phyloP scores from a whole-genome alignment of 1,284 basidiomycete genomes.

The Malassezia equina region DNA sequence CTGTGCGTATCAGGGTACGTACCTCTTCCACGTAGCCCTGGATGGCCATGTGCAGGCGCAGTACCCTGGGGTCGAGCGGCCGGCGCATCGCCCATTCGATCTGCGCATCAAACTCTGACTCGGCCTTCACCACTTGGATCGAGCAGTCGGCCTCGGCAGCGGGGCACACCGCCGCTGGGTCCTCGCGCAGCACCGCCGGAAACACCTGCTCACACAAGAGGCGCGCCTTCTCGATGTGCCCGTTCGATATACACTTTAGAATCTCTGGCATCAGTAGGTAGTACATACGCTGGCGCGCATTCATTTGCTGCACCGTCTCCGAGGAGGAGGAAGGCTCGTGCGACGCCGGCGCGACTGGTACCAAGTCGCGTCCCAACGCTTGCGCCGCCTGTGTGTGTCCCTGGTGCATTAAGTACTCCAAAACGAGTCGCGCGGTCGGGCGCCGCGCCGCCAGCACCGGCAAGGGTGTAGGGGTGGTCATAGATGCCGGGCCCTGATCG shows the following conservation, averaged over 20 bases:
- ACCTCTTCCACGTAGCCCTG: conserved; percentile 68
- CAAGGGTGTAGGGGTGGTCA: no score
- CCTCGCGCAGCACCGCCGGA: conserved; percentile 24
- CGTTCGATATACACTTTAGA: conserved; percentile 55
- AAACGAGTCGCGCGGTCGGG: conserved; percentile 55
- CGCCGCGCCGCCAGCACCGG: not conserved
- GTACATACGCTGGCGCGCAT: conserved; percentile 14
- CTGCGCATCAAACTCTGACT: not conserved
- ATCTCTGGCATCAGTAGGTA: not conserved
- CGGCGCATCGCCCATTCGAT: not conserved
- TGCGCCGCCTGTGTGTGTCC: conserved; percentile 62
- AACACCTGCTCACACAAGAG: conserved; percentile 57
- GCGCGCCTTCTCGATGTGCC: conserved; percentile 61
- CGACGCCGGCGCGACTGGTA: not conserved
- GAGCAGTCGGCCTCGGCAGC: not conserved
- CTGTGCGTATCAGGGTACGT: conserved; percentile 16
- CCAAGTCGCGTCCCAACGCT: conserved; percentile 52
- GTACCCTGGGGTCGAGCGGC: conserved; percentile 58
- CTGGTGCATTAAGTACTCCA: conserved; percentile 68
- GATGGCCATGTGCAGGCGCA: conserved; percentile 70
- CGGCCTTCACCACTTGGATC: not conserved
- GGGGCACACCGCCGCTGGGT: not conserved
- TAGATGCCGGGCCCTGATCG: not conserved
- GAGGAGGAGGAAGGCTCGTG: conserved; percentile 7
- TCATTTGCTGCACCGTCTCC: conserved; percentile 9